These are phyloP conservation scores for Closterium sp. DNA, from an alignment of 139 green algal species.

Conservation along the genomic window DNA sequence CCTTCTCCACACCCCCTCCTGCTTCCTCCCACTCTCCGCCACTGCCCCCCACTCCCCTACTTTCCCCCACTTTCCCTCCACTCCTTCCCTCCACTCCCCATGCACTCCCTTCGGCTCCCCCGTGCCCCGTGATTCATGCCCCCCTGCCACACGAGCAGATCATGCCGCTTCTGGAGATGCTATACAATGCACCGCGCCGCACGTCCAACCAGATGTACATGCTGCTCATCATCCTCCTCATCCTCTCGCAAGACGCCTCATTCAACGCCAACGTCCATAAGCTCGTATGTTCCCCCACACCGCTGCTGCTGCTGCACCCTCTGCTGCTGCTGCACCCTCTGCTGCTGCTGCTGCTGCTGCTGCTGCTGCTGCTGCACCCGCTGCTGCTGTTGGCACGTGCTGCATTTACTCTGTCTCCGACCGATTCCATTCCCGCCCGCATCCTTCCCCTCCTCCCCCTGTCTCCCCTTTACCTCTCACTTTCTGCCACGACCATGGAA, in stretches of 20 bases:
- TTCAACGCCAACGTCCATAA: conserved; percentile 76
- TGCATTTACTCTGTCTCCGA: background rate
- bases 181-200: conserved; percentile 54
- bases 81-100: background rate
- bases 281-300: conserved; percentile 22
- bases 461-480: background rate
- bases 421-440: background rate
- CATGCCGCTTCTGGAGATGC: conserved; percentile 70
- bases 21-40: no score
- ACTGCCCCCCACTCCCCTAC: no score
- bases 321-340: background rate
- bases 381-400: background rate
- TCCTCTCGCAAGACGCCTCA: conserved; percentile 77
- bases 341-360: background rate
- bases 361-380: background rate
- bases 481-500: no score
- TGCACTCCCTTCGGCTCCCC: background rate
- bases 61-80: background rate
- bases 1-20: background rate
- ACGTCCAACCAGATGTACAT: conserved; percentile 69
- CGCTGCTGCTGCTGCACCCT: background rate
- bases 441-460: background rate
- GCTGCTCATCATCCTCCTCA: conserved; percentile 82
- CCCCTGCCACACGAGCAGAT: conserved; percentile 54
- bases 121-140: background rate